Base-by-base conservation (phyloP, 2,329 filamentous ascomycete species). In the Polytolypa hystricis region DNA sequence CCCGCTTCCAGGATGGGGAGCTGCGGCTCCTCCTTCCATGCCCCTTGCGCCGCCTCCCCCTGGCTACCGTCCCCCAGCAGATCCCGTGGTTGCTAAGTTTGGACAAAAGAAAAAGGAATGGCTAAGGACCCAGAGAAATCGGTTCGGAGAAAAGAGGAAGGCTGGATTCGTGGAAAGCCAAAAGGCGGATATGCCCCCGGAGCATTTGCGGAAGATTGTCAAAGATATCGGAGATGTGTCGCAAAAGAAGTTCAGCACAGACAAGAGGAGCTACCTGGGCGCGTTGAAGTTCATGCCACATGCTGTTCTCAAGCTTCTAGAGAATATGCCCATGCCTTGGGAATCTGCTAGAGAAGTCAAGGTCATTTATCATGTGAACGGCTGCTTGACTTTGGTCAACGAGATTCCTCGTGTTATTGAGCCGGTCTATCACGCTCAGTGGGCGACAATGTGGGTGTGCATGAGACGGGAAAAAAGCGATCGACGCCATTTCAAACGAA, bases 271-370 rank as follows among this genome's bases (percentile, higher is more conserved):
- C 63, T 98, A 98, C 60, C 73, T 98, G 32, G 93, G 93, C 44
- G 91, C 93, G 21, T 66, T 98, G 45, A 98, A 98, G 65, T 98
- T 95, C 66, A 98, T 98, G 91, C 91, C 91, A 1, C 91, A 98
- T 57, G 91, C 91, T 4, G 91, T 98, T 8, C 66, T 98, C 65
- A 98, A 98, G 68, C 72, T 98, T 16, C 63, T 98, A 39, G 91
- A 98, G 67, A 98, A 98, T 53, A 98, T 98, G 91, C 91, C 91
- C 3, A 98, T 98, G 91, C 91, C 91, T 0, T 98, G 91, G 91
- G 91, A 98, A 65, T 91, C 86, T 39, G 79, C 85, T 17, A 77
- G 87, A 44, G 91, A 98, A 55, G 93, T 98, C 43, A 96, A 96
- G 65, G 91, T 98, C 18, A 70, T 98, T 9, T 98, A 98, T 60